These are phyloP conservation scores for Cystofilobasidium capitatum DNA, from an alignment of 768 basidiomycete genomes.

Conservation along the genomic window DNA sequence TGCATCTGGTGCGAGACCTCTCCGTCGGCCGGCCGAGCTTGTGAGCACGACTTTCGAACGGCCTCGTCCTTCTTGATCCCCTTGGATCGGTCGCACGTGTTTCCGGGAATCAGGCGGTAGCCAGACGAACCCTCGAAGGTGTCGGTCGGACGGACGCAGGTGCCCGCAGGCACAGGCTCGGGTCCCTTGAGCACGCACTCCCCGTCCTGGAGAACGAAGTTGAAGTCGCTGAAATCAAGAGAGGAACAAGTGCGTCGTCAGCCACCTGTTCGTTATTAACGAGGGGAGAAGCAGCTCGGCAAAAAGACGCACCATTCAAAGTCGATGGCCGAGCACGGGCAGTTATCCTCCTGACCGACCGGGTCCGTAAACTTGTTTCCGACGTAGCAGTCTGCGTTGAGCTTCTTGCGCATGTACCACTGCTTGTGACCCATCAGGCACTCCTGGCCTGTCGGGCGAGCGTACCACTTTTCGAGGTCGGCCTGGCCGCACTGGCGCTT, in stretches of 20 bases:
- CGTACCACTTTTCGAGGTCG: conserved; percentile 87
- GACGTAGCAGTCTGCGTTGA: conserved; percentile 75
- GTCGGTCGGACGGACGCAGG: conserved; percentile 54
- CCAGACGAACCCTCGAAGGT: conserved; percentile 82
- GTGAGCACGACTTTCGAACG: conserved; percentile 64
- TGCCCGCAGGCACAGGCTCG: conserved; percentile 70
- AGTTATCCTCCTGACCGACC: conserved; percentile 65
- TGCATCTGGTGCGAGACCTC: conserved; percentile 59
- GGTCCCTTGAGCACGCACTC: conserved; percentile 77
- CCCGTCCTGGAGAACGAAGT: conserved; percentile 63
- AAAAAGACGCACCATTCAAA: conserved; percentile 68
- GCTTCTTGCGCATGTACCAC: conserved; percentile 83
- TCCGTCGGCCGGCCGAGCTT: conserved; percentile 73
- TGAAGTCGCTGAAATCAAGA: conserved; percentile 62
- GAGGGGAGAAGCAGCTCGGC: not conserved
- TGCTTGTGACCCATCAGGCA: conserved; percentile 98
- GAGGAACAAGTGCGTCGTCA: not conserved
- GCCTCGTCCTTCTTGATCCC: conserved; percentile 61
- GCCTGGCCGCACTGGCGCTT: conserved; percentile 55
- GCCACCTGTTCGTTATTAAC: not conserved
- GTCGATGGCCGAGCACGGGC: conserved; percentile 73
- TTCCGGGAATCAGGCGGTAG: conserved; percentile 82
- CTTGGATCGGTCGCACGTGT: conserved; percentile 58
- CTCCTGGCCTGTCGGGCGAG: conserved; percentile 53
- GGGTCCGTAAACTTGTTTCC: conserved; percentile 84